Base-by-base conservation (phyloP, 768 basidiomycete genomes). In the Pleurotus pulmonarius region DNA sequence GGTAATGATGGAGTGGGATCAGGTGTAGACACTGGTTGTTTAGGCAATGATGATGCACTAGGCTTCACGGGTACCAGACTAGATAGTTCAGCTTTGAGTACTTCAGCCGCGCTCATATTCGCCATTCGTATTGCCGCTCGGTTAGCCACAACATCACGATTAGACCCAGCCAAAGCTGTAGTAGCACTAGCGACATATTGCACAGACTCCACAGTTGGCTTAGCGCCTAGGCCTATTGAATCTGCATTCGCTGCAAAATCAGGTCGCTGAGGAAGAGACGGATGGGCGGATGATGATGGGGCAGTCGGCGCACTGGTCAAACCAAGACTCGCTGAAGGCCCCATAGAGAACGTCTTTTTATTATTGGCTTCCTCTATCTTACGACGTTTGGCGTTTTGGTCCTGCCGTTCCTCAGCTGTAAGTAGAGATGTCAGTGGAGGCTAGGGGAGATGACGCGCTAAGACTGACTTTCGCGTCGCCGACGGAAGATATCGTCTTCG, bases 401-500 rank as follows among this genome's bases (percentile, higher is more conserved):
- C 90, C 72, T 97, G 96, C 56, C 96, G 87, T 67, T 93, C 90
- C 76, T 98, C 94, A 70, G 85, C 96, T 98, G 72, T 49, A 64
- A 65, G 60, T 20, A 60, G 56, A 65, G 55, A 59, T 56, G 66
- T 72, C 60, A 70, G 69, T 67, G 24, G 60, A 59, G 48, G 41
- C 52, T 54, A 60, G 59, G 48, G 60, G 53, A 57, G 60, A 64
- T 59, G 57, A 59, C 62, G 48, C 51, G 56, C 46, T 56, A 26
- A 60, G 45, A 45, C 25, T 57, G 55, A 96, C 94, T 82, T 85
- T 98, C 94, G 73, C 89, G 89, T 67, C 96, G 81, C 67, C 82
- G 84, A 66, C 88, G 78, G 74, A 99, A 98, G 63, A 99, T 98
- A 47, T 94, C 94, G 74, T 96, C 94, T 75, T 99, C 97, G 67